Percentiles rank a stretch among this genome's conserved stretches.
These are phyloP conservation scores for Erodium maritimum DNA, from an alignment of 345 rosid species.

Conservation along the genomic window DNA sequence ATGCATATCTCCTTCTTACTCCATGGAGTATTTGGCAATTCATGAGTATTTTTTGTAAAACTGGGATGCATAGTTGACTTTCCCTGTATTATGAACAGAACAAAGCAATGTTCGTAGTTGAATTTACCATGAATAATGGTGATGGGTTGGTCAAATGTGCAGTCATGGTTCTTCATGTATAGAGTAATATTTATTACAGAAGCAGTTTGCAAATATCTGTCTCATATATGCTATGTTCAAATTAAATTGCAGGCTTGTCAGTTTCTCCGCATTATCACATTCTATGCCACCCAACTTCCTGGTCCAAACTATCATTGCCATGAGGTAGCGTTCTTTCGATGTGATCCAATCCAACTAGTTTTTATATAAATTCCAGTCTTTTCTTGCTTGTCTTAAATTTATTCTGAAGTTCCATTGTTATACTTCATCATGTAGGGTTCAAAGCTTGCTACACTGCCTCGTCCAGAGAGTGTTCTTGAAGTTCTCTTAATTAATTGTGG, in stretches of 20 bases:
- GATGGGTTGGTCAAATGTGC: too few relatives aligned
- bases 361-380: too few relatives aligned
- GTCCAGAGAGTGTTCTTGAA: conserved; percentile 52
- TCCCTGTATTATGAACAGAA: too few relatives aligned
- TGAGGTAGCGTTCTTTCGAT: conserved; percentile 35
- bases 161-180: too few relatives aligned
- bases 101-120: too few relatives aligned
- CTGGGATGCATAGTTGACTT: too few relatives aligned
- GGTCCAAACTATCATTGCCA: conserved; percentile 98
- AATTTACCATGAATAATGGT: too few relatives aligned
- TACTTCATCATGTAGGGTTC: conserved; percentile 53
- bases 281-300: conserved; percentile 95
- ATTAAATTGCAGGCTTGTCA: conserved; percentile 60
- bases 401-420: neutral
- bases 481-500: conserved; percentile 67
- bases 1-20: neutral
- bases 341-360: neutral
- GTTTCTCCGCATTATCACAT: conserved; percentile 71
- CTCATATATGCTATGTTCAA: neutral
- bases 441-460: conserved; percentile 70
- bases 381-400: neutral
- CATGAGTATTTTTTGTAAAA: neutral
- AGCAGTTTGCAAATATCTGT: conserved; percentile 2
- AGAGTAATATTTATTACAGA: too few relatives aligned
- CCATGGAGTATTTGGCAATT: neutral